Evolutionary conservation across 225 moss, liverwort and hornwort genomes (phyloP).

Genomic region (Marchantia paleacea): DNA sequence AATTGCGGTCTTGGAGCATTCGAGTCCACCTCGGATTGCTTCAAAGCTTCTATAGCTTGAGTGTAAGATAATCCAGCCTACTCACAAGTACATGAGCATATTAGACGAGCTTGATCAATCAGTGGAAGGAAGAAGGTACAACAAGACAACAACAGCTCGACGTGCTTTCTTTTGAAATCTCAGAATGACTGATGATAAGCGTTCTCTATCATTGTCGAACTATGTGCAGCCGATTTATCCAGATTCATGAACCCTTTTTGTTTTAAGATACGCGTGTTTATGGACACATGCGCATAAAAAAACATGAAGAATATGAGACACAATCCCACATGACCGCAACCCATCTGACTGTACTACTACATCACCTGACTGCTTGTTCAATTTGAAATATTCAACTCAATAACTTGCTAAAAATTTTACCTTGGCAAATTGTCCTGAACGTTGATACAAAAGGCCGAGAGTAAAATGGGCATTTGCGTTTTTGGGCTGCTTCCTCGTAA

Average conservation of each 20-base stretch:
- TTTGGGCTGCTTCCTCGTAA: slow-evolving; percentile 50
- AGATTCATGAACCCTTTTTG: no score
- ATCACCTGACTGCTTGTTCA: background rate
- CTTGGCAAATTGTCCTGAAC: slow-evolving; percentile 46
- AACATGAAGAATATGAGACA: background rate
- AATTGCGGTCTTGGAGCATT: slow-evolving; percentile 45
- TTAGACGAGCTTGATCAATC: background rate
- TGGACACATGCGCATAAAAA: background rate
- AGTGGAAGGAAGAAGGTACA: background rate
- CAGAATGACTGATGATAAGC: no score
- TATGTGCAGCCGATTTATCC: no score
- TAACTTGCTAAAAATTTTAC: background rate
- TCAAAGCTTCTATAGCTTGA: slow-evolving; percentile 52
- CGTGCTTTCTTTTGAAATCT: no score
- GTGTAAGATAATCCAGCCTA: slow-evolving; percentile 50
- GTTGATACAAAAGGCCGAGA: slow-evolving; percentile 57
- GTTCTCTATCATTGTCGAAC: no score
- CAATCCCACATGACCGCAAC: background rate
- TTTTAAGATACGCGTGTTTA: no score
- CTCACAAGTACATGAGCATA: background rate
- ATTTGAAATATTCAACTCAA: background rate
- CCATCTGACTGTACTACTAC: background rate
- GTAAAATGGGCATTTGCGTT: slow-evolving; percentile 56
- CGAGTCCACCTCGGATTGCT: slow-evolving; percentile 50
- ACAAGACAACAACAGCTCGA: background rate